A percentile compares a stretch with the other conserved stretches of the same genome.
phyloP scores from a whole-genome alignment of 768 basidiomycete genomes.

The Mycena pura region DNA sequence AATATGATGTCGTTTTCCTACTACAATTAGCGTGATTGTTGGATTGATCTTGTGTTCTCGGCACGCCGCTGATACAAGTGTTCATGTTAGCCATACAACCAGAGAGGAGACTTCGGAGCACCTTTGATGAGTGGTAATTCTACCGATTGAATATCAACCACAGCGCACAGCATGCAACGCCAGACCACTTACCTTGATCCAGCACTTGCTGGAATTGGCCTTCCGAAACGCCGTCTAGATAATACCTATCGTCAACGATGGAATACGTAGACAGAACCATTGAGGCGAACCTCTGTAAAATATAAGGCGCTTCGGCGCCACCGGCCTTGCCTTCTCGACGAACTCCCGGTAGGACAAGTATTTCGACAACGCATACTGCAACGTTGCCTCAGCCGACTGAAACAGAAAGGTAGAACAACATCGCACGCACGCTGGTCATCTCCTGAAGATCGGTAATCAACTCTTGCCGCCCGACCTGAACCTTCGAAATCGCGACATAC shows the following conservation, averaged over 20 bases:
- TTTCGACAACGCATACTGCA: slow-evolving; percentile 56
- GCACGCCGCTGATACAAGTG: slow-evolving; percentile 62
- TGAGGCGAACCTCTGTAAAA: slow-evolving; percentile 69
- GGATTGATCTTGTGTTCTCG: slow-evolving; percentile 59
- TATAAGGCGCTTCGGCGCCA: slow-evolving; percentile 69
- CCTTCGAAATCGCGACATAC: slow-evolving; percentile 68
- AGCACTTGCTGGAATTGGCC: slow-evolving; percentile 62
- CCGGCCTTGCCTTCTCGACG: slow-evolving; percentile 56
- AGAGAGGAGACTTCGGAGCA: slow-evolving; percentile 38
- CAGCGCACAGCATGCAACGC: background rate
- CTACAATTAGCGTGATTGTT: slow-evolving; percentile 78
- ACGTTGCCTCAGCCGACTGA: slow-evolving; percentile 56
- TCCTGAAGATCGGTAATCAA: slow-evolving; percentile 74
- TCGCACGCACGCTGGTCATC: slow-evolving; percentile 59
- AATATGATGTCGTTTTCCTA: slow-evolving; percentile 80
- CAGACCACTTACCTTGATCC: slow-evolving; percentile 51
- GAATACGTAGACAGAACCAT: slow-evolving; percentile 15
- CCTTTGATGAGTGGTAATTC: slow-evolving; percentile 69
- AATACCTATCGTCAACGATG: no score
- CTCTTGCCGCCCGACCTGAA: slow-evolving; percentile 71
- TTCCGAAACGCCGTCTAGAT: slow-evolving; percentile 60
- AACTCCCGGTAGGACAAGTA: slow-evolving; percentile 61
- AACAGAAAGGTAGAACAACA: slow-evolving; percentile 40
- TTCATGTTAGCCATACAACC: slow-evolving; percentile 24
- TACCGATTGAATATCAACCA: slow-evolving; percentile 34